Conservation (phyloP, 805 yeast species). For the Cyberlindnera galapagoensis region DNA sequence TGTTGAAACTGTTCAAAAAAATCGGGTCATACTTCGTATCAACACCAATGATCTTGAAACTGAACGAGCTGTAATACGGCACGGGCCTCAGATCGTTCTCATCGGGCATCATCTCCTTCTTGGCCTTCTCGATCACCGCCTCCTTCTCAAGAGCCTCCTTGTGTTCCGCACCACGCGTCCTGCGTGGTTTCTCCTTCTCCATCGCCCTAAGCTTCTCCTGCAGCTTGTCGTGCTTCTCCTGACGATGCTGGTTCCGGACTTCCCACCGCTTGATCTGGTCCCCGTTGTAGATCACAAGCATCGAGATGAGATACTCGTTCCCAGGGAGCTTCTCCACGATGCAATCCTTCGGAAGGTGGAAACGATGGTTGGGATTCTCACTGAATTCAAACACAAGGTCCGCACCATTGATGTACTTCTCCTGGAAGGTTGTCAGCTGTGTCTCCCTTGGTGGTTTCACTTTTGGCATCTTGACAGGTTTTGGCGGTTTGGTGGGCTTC, state of each 20-base stretch:
- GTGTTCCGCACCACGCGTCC: conserved; percentile 5
- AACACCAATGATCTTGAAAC: conserved; percentile 58
- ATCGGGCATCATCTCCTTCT: conserved; percentile 5
- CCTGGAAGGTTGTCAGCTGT: conserved; percentile 71
- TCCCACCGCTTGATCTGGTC: conserved; percentile 21
- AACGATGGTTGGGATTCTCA: conserved; percentile 74
- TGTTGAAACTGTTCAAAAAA: conserved; percentile 57
- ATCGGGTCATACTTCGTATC: conserved; percentile 62
- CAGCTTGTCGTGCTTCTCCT: conserved; percentile 20
- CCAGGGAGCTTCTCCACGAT: conserved; percentile 52
- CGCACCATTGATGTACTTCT: conserved; percentile 59
- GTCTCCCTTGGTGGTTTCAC: conserved; percentile 36
- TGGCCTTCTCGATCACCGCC: background rate
- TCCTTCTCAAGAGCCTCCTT: conserved; percentile 11
- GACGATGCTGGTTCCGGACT: conserved; percentile 13
- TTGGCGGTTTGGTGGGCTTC: conserved; percentile 5
- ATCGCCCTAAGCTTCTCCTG: conserved; percentile 19
- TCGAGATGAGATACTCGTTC: conserved; percentile 31
- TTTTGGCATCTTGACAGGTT: conserved; percentile 17
- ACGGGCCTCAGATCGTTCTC: conserved; percentile 27
- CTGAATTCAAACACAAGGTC: conserved; percentile 78
- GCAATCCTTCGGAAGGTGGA: conserved; percentile 67
- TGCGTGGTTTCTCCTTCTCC: conserved; percentile 17
- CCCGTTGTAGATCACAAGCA: conserved; percentile 26
- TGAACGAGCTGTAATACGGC: conserved; percentile 49